These are phyloP conservation scores for Oryza officinalis DNA, from an alignment of 176 grass and related monocot species.

Conservation along the genomic window DNA sequence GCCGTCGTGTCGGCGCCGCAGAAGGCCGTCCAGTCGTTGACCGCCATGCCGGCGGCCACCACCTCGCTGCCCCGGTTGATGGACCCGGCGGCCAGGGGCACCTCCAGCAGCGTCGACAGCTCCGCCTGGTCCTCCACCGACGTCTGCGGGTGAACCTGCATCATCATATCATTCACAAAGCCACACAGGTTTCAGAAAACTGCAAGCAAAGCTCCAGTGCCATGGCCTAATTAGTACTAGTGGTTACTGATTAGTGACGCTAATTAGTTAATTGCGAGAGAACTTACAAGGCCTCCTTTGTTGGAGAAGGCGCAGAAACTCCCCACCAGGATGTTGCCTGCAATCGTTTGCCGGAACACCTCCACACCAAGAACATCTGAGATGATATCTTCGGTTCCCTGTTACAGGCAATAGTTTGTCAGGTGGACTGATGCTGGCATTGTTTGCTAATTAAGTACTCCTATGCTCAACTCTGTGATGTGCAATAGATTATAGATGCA, in stretches of 20 bases:
- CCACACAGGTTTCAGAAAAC: not conserved
- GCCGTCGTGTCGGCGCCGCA: slow-evolving; percentile 83
- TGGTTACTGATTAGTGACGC: not conserved
- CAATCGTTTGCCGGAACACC: slow-evolving; percentile 82
- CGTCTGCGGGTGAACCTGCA: slow-evolving; percentile 82
- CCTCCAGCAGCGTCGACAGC: slow-evolving; percentile 87
- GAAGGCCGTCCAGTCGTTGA: slow-evolving; percentile 87
- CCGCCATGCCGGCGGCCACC: slow-evolving; percentile 64
- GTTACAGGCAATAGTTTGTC: not conserved
- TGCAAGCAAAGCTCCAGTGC: too few species aligned
- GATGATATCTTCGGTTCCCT: slow-evolving; percentile 92
- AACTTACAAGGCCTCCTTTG: slow-evolving; percentile 75
- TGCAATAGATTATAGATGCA: not conserved
- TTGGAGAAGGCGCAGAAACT: slow-evolving; percentile 82
- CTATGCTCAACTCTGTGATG: not conserved
- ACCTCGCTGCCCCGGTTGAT: slow-evolving; percentile 83
- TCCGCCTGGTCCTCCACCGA: slow-evolving; percentile 92
- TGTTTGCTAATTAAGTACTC: not conserved
- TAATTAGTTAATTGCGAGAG: not conserved
- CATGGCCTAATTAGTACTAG: not conserved
- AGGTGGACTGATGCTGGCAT: not conserved
- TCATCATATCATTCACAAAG: not conserved
- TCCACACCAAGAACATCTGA: slow-evolving; percentile 78
- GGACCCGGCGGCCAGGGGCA: slow-evolving; percentile 77
- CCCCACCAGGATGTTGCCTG: slow-evolving; percentile 86